Percentiles rank a stretch among this genome's conserved stretches.
Conservation (phyloP, 1,284 basidiomycete genomes). For the Papiliotrema terrestris region DNA sequence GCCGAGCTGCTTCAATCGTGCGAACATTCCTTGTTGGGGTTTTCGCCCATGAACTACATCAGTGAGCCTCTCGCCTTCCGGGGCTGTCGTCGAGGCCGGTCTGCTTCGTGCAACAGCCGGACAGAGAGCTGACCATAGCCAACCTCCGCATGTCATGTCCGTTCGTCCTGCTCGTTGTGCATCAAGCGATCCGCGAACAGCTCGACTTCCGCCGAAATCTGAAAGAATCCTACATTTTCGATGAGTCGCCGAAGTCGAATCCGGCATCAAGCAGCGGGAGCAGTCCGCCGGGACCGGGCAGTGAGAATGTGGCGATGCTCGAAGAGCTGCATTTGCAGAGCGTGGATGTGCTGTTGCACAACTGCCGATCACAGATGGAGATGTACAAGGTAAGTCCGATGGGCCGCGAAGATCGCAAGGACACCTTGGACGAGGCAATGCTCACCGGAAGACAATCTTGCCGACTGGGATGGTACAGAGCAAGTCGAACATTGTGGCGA, state of each 20-base stretch:
- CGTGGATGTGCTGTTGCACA: slow-evolving; percentile 25
- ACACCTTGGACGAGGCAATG: neutral
- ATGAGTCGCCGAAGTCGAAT: neutral
- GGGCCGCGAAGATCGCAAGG: too few relatives aligned
- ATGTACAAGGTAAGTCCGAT: slow-evolving; percentile 24
- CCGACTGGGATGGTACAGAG: slow-evolving; percentile 33
- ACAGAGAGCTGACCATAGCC: slow-evolving; percentile 7
- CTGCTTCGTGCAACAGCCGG: too few relatives aligned
- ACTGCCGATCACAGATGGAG: slow-evolving; percentile 16
- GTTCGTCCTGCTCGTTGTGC: slow-evolving; percentile 30
- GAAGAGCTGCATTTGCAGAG: slow-evolving; percentile 26
- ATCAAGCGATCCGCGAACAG: slow-evolving; percentile 25
- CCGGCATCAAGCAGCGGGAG: neutral
- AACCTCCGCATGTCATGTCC: slow-evolving; percentile 24
- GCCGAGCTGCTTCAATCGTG: slow-evolving; percentile 12
- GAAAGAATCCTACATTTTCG: slow-evolving; percentile 16
- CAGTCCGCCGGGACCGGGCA: slow-evolving; percentile 2
- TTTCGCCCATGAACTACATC: slow-evolving; percentile 32
- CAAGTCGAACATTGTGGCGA: slow-evolving; percentile 4
- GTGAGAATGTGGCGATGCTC: slow-evolving; percentile 15
- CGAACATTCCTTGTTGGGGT: slow-evolving; percentile 20
- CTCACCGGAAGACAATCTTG: slow-evolving; percentile 12
- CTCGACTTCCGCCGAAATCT: slow-evolving; percentile 26
- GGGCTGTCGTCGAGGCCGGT: too few relatives aligned
- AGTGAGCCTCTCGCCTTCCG: neutral